These are phyloP conservation scores for Candida railenensis DNA, from an alignment of 805 yeast genomes.

Conservation along the genomic window DNA sequence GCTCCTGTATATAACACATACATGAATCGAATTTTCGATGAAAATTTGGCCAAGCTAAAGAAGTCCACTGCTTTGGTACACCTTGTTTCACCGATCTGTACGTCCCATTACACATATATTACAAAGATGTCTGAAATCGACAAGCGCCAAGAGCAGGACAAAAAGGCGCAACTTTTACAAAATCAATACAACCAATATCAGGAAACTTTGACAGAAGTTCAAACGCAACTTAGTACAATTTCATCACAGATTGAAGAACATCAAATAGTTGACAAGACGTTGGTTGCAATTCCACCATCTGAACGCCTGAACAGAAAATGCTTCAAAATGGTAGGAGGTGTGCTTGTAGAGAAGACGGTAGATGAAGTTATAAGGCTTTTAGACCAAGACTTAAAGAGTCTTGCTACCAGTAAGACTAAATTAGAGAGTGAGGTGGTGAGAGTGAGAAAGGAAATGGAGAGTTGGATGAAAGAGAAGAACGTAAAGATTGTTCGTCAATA, in stretches of 20 bases:
- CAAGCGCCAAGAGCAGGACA: constrained; percentile 17
- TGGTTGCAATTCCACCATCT: constrained; percentile 32
- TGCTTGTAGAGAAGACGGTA: constrained; percentile 78
- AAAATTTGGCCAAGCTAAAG: too few relatives aligned
- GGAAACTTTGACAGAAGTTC: constrained; percentile 37
- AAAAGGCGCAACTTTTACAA: constrained; percentile 40
- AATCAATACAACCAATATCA: constrained; percentile 40
- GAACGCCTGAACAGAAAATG: constrained; percentile 62
- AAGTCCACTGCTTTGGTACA: too few relatives aligned
- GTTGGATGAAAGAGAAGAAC: constrained; percentile 41
- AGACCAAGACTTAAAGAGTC: constrained; percentile 20
- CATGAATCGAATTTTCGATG: too few relatives aligned
- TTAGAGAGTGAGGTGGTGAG: constrained; percentile 25
- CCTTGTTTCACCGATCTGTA: too few relatives aligned
- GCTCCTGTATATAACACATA: too few relatives aligned
- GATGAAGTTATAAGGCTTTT: constrained; percentile 57
- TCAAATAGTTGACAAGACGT: constrained; percentile 39
- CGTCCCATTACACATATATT: too few relatives aligned
- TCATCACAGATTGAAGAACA: constrained; percentile 41
- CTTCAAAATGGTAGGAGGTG: constrained; percentile 93
- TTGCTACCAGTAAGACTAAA: constrained; percentile 20
- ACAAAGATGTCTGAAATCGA: constrained; percentile 10
- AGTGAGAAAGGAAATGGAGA: constrained; percentile 32
- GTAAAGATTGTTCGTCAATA: constrained; percentile 38
- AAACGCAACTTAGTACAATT: constrained; percentile 34